Evolutionary conservation across 106 monocot genomes (phyloP), one percentile per base, ranked within the genome.

Genomic region (Acanthochlamys bracteata): DNA sequence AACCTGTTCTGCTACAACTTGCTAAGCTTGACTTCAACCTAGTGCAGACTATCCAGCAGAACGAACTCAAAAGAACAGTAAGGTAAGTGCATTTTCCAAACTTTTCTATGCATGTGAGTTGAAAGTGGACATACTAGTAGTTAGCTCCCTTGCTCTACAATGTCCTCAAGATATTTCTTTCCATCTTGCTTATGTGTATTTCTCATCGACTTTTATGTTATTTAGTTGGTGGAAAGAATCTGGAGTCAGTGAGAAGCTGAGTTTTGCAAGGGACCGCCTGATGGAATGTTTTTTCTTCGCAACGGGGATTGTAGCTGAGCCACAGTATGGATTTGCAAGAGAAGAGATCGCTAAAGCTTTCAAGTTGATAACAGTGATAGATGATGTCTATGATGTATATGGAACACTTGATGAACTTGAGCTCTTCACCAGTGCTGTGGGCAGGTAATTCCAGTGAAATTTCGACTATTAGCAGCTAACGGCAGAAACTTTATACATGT

Each of bases 21-120:
- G 84, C 81, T 4, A 89, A 71, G 61, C 67, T 89, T 4, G 81
- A 89, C 27, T 89, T 81, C 62, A 78, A 89, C 43, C 25, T 43
- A 10, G 66, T 71, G 20, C 71, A 66, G 51, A 66, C 45, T 26
- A 23, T 53, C 6, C 59, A 76, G 40, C 68, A 73, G 33, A 27
- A 39, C 13, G 72, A 76, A 61, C 68, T 81, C n/a, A 56, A 60
- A 40, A 64, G 20, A 41, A 42, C 72, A 53, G 24, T 59, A 19
- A 59, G 63, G 81, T 76, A 59, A 20, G 40, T 22, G 7, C 7
- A 55, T 17, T 33, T 19, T 16, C 1, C 25, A 64, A 22, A 43
- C 20, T 33, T 3, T 62, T 17, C 4, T 42, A 62, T 15, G n/a
- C n/a, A 19, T 51, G n/a, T 19, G 2, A 15, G 51, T 51, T 51